Evolutionary conservation across 192 early-diverging fungal genomes (phyloP).

Genomic region (Backusella tarrabulga): DNA sequence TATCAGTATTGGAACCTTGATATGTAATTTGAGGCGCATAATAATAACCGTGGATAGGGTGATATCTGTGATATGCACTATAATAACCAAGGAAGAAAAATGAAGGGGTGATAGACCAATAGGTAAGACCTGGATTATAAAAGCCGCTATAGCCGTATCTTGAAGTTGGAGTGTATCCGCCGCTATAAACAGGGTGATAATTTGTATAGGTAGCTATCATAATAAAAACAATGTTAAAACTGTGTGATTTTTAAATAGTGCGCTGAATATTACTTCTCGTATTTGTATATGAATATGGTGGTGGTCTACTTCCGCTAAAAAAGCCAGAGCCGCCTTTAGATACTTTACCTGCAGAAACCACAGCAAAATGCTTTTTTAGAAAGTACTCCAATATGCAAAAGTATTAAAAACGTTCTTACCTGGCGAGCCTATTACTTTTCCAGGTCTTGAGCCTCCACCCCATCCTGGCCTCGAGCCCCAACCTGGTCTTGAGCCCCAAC

Average conservation of each 20-base stretch:
- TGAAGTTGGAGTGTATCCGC: constrained; percentile 21
- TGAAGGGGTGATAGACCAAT: constrained; percentile 26
- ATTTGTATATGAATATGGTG: constrained; percentile 6
- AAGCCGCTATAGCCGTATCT: constrained; percentile 27
- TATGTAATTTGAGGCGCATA: constrained; percentile 29
- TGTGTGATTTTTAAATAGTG: not conserved
- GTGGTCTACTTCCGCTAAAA: not conserved
- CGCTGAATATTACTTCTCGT: not conserved
- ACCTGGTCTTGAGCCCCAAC: not conserved
- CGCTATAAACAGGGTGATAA: constrained; percentile 27
- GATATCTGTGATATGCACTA: constrained; percentile 28
- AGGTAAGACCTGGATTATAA: constrained; percentile 32
- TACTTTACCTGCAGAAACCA: constrained; percentile 12
- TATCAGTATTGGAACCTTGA: constrained; percentile 5
- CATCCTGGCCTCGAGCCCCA: not conserved
- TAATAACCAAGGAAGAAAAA: constrained; percentile 33
- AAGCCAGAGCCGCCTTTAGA: constrained; percentile 31
- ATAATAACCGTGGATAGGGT: constrained; percentile 24
- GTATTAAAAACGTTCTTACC: not conserved
- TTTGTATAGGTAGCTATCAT: constrained; percentile 20
- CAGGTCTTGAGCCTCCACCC: no score
- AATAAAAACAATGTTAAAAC: not conserved
- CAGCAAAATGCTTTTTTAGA: not conserved
- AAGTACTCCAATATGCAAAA: not conserved
- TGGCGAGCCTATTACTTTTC: not conserved